These are phyloP conservation scores for Colletotrichum cuscutae DNA, from an alignment of 2,329 filamentous ascomycete genomes.

Conservation along the genomic window DNA sequence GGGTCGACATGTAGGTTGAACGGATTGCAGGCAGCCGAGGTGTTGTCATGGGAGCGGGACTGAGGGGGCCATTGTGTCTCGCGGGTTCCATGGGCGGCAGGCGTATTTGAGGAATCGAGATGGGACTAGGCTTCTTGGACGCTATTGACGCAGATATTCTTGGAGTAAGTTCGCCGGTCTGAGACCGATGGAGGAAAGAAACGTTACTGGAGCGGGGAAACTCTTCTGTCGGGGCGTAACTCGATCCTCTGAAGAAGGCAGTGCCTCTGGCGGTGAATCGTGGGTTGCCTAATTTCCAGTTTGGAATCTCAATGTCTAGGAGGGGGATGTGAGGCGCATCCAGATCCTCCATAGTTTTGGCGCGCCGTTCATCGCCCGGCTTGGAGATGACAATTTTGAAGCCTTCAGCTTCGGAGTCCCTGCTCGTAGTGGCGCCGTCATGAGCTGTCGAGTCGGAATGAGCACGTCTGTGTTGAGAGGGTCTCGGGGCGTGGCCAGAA, in stretches of 20 bases:
- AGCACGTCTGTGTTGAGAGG: conserved; percentile 66
- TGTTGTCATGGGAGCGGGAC: conserved; percentile 41
- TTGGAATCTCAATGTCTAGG: conserved; percentile 82
- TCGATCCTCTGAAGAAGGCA: conserved; percentile 82
- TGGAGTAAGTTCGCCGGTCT: conserved; percentile 45
- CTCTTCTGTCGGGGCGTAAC: conserved; percentile 81
- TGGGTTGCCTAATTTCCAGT: conserved; percentile 84
- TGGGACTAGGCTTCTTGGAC: conserved; percentile 49
- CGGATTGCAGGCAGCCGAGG: conserved; percentile 53
- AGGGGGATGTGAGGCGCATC: conserved; percentile 58
- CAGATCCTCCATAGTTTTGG: conserved; percentile 71
- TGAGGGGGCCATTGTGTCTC: conserved; percentile 36
- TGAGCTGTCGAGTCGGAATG: conserved; percentile 82
- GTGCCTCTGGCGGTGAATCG: conserved; percentile 82
- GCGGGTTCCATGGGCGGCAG: conserved; percentile 36
- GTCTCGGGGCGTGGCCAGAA: conserved; percentile 40
- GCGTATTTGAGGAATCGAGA: conserved; percentile 50
- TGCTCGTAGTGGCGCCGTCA: conserved; percentile 62
- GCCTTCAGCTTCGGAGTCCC: conserved; percentile 70
- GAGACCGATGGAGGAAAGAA: conserved; percentile 56
- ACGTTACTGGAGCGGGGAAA: conserved; percentile 68
- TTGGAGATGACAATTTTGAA: conserved; percentile 86
- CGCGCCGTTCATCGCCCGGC: conserved; percentile 67
- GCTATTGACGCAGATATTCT: conserved; percentile 41
- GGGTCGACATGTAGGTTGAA: conserved; percentile 60